Conservation (phyloP, 2,329 filamentous ascomycete species). For the Hypoxylon sp. region DNA sequence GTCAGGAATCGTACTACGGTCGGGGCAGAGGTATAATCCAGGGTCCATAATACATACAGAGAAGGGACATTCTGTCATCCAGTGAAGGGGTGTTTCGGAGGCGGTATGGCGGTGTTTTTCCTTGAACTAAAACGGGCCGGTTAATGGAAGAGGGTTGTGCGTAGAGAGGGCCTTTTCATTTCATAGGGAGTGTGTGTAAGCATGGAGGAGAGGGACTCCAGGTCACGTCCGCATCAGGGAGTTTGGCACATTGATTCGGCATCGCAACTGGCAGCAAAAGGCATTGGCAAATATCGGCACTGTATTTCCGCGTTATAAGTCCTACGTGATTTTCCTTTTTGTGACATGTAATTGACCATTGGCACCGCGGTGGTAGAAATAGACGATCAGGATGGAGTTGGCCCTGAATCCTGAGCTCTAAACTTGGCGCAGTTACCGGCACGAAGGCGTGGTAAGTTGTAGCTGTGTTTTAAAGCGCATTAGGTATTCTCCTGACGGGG, state of each 20-base stretch:
- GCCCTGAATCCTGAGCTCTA: not conserved
- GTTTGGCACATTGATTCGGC: slow-evolving; percentile 40
- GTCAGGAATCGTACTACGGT: not conserved
- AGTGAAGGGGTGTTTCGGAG: slow-evolving; percentile 26
- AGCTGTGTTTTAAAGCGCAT: not conserved
- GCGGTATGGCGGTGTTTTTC: slow-evolving; percentile 35
- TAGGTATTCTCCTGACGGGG: no score
- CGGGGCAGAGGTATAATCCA: not conserved
- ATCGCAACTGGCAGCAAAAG: slow-evolving; percentile 17
- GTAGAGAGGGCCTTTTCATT: slow-evolving; percentile 30
- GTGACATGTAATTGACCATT: not conserved
- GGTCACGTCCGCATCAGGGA: slow-evolving; percentile 40
- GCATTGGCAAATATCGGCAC: slow-evolving; percentile 11
- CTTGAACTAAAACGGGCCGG: slow-evolving; percentile 28
- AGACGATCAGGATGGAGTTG: not conserved
- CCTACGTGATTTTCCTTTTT: not conserved
- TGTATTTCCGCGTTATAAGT: slow-evolving; percentile 8
- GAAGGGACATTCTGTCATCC: not conserved
- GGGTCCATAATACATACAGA: slow-evolving; percentile 11
- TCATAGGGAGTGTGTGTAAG: slow-evolving; percentile 19
- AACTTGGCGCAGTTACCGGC: not conserved
- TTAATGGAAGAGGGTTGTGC: slow-evolving; percentile 36
- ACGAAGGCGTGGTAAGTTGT: not conserved
- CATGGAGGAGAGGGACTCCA: slow-evolving; percentile 33
- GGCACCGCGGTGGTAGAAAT: not conserved